Conservation (phyloP, 2,329 filamentous ascomycete genomes). For the Penicillium frequentans region DNA sequence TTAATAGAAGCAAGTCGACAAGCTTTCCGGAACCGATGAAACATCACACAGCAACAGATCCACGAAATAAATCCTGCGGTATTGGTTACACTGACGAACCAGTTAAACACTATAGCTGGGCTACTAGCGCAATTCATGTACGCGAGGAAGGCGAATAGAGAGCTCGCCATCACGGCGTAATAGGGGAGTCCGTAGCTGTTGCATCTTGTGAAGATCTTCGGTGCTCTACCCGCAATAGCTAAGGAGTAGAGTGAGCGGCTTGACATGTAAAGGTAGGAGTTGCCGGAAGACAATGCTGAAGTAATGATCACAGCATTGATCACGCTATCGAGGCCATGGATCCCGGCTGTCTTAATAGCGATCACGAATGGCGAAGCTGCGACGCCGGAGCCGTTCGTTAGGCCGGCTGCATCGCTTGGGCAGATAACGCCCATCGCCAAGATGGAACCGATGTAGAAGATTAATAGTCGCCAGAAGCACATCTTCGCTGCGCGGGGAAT, state of each 20-base stretch:
- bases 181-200: background rate
- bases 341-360: conserved; percentile 52
- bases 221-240: conserved; percentile 61
- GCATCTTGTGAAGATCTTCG: conserved; percentile 38
- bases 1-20: conserved; percentile 8
- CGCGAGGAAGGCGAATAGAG: conserved; percentile 60
- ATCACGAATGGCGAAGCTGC: conserved; percentile 45
- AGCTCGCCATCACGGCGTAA: conserved; percentile 35
- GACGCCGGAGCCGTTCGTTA: conserved; percentile 48
- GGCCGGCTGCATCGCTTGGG: background rate
- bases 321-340: conserved; percentile 61
- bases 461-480: background rate
- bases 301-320: conserved; percentile 75
- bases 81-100: conserved; percentile 67
- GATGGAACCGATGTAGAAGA: background rate
- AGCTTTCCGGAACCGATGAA: conserved; percentile 57
- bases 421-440: conserved; percentile 1
- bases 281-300: conserved; percentile 72
- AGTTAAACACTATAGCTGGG: conserved; percentile 63
- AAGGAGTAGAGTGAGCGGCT: conserved; percentile 65
- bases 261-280: conserved; percentile 70
- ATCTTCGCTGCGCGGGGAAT: conserved; percentile 51
- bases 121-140: conserved; percentile 63
- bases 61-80: conserved; percentile 67
- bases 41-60: conserved; percentile 62